Evolutionary conservation across 768 basidiomycete species (phyloP).

Genomic region (Mycena metata): DNA sequence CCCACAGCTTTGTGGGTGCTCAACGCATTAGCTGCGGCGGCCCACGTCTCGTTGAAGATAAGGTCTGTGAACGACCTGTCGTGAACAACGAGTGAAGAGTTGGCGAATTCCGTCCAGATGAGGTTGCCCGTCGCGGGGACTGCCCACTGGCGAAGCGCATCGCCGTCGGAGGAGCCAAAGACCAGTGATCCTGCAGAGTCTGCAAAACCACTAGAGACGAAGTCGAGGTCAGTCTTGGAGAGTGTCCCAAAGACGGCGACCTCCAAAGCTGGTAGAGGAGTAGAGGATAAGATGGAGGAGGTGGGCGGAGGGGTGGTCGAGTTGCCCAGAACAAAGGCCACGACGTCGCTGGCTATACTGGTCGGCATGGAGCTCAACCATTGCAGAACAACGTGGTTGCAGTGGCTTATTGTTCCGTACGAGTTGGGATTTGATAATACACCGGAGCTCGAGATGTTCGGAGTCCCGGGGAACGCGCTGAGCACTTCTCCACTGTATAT

Average conservation of each 20-base stretch:
- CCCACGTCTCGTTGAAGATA: constrained; percentile 65
- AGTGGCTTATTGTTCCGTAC: constrained; percentile 67
- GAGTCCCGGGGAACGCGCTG: constrained; percentile 59
- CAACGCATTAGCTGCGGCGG: constrained; percentile 55
- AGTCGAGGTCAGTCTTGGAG: constrained; percentile 60
- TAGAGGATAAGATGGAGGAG: constrained; percentile 56
- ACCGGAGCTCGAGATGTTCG: constrained; percentile 41
- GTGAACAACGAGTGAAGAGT: constrained; percentile 63
- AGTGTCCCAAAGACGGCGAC: constrained; percentile 76
- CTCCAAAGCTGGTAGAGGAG: constrained; percentile 66
- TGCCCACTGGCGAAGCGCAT: constrained; percentile 67
- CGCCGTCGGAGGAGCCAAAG: constrained; percentile 69
- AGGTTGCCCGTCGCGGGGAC: constrained; percentile 57
- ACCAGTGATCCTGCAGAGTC: constrained; percentile 64
- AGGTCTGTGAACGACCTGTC: constrained; percentile 61
- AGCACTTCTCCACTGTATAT: constrained; percentile 66
- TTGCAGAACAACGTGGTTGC: constrained; percentile 69
- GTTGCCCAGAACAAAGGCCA: constrained; percentile 61
- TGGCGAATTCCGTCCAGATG: constrained; percentile 67
- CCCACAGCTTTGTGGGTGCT: constrained; percentile 48
- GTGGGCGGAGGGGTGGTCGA: constrained; percentile 57
- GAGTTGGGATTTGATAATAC: constrained; percentile 60
- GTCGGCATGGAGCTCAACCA: constrained; percentile 68
- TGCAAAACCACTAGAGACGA: constrained; percentile 65
- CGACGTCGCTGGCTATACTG: constrained; percentile 60